phyloP scores from a whole-genome alignment of 805 yeast genomes.

The Saccharomycopsis capsularis region DNA sequence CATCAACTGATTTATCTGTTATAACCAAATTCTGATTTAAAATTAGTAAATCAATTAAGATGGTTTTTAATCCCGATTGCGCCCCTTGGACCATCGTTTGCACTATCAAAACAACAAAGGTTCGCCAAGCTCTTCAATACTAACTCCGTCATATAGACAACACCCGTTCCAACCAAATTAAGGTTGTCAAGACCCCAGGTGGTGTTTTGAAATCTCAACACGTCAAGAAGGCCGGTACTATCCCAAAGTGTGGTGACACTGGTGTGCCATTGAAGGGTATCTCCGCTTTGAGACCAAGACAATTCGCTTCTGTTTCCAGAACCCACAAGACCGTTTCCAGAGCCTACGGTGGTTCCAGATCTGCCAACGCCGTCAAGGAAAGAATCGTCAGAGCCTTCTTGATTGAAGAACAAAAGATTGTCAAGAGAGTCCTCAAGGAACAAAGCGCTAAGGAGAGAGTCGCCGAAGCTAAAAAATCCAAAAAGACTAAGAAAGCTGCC shows the following conservation, averaged over 20 bases:
- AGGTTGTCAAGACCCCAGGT: conserved; percentile 99
- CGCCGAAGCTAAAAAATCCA: conserved; percentile 32
- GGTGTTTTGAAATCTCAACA: conserved; percentile 98
- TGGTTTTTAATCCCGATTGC: too few species aligned
- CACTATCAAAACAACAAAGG: too few species aligned
- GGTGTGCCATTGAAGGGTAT: conserved; percentile 79
- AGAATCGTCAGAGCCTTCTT: conserved; percentile 99
- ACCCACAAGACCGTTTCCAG: conserved; percentile 98
- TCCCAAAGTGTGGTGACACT: conserved; percentile 87
- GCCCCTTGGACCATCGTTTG: too few species aligned
- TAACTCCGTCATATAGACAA: too few species aligned
- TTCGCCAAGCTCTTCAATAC: too few species aligned
- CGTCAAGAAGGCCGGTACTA: conserved; percentile 83
- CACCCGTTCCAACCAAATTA: conserved; percentile 99
- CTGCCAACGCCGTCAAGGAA: conserved; percentile 98
- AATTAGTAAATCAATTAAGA: too few species aligned
- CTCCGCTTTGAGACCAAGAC: conserved; percentile 95
- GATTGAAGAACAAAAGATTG: conserved; percentile 99
- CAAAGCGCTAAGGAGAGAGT: conserved; percentile 83
- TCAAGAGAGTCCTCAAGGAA: conserved; percentile 98
- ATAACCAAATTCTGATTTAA: too few species aligned
- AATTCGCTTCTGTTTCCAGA: conserved; percentile 91
- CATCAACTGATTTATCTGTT: too few species aligned
- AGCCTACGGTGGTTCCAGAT: conserved; percentile 99
- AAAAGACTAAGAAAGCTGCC: conserved; percentile 20